These are phyloP conservation scores for Chaetomium fimeti DNA, from an alignment of 495 filamentous ascomycete genomes.

Conservation along the genomic window DNA sequence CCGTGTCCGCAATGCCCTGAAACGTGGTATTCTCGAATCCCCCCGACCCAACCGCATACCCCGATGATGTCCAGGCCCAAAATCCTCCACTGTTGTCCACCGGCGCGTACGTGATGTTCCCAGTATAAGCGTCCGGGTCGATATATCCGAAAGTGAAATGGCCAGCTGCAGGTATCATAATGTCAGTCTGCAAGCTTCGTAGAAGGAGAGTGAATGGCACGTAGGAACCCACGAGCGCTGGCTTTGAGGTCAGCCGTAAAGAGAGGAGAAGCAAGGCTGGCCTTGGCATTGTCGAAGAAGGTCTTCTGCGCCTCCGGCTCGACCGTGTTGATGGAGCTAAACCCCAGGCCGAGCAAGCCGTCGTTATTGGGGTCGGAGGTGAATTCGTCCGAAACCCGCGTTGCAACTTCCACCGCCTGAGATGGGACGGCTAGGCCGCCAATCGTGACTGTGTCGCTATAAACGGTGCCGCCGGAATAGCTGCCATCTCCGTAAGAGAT, in stretches of 20 bases:
- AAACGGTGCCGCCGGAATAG: conserved; percentile 63
- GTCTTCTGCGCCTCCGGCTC: conserved; percentile 60
- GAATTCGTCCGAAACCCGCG: conserved; percentile 60
- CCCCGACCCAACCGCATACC: conserved; percentile 59
- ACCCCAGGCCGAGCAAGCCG: conserved; percentile 71
- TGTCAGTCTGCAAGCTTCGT: background rate
- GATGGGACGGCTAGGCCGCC: conserved; percentile 59
- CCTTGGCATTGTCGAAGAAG: conserved; percentile 69
- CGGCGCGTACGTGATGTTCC: conserved; percentile 58
- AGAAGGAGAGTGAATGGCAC: background rate
- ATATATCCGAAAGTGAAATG: conserved; percentile 75
- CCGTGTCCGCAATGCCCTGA: conserved; percentile 63
- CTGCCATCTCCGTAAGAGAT: conserved; percentile 74
- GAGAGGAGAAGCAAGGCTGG: conserved; percentile 55
- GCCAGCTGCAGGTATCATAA: conserved; percentile 46
- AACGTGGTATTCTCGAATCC: conserved; percentile 39
- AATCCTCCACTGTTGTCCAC: conserved; percentile 63
- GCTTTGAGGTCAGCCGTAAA: conserved; percentile 70
- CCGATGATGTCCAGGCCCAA: conserved; percentile 66
- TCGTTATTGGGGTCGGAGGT: conserved; percentile 58
- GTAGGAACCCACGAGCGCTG: conserved; percentile 39
- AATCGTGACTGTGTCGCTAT: conserved; percentile 65
- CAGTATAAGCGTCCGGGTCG: conserved; percentile 61
- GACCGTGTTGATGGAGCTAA: conserved; percentile 69
- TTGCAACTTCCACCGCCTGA: conserved; percentile 71